phyloP scores from a whole-genome alignment of 108 stramenopile genomes.

The Ochromonas danica region DNA sequence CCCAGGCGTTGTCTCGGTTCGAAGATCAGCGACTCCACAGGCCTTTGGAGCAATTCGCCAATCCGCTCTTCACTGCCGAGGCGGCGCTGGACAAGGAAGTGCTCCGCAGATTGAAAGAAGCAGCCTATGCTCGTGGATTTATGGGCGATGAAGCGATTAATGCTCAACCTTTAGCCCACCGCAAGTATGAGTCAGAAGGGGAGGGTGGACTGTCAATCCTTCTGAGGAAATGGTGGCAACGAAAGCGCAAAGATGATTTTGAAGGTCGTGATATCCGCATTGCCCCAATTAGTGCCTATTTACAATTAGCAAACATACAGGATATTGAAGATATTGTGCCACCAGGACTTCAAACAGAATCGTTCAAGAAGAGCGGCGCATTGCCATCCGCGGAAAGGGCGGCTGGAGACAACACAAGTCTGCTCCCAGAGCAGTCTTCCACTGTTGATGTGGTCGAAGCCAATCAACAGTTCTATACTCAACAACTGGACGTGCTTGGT shows the following conservation, averaged over 20 bases:
- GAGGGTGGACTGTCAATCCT: neutral
- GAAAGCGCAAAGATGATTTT: neutral
- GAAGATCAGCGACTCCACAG: neutral
- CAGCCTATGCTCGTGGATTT: neutral
- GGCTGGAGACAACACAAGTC: no score
- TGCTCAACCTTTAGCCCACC: neutral
- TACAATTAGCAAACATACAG: neutral
- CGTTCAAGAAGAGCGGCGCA: neutral
- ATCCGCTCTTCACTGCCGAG: neutral
- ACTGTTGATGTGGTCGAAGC: neutral
- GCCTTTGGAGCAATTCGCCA: neutral
- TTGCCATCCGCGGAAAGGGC: neutral
- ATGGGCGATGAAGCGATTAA: neutral
- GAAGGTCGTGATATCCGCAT: neutral
- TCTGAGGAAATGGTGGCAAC: neutral
- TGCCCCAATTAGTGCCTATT: neutral
- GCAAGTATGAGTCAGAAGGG: neutral
- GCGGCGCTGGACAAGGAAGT: neutral
- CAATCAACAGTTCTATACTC: neutral
- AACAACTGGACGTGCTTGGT: neutral
- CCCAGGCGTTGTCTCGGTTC: neutral
- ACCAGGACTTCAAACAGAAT: neutral
- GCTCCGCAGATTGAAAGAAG: neutral
- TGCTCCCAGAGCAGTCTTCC: no score
- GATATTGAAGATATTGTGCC: neutral